Percentiles rank a stretch among this genome's conserved stretches.
phyloP scores from a whole-genome alignment of 2,329 filamentous ascomycete species.

The Diaporthe sp. region DNA sequence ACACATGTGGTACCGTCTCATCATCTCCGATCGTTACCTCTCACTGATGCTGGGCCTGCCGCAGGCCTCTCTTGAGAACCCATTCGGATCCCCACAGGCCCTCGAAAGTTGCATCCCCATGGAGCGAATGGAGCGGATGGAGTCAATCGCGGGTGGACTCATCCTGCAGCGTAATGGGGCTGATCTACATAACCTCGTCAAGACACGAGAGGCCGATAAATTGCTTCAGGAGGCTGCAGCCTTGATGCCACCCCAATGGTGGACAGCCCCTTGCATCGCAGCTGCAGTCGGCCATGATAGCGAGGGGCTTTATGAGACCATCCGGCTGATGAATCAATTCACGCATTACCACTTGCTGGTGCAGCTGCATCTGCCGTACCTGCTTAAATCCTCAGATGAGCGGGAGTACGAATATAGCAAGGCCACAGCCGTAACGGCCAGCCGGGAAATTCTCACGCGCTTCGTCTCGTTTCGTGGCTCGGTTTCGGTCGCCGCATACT shows the following conservation, averaged over 20 bases:
- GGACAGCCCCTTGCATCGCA: constrained; percentile 50
- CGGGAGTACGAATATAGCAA: constrained; percentile 54
- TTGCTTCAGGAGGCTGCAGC: constrained; percentile 54
- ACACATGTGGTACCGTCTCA: constrained; percentile 61
- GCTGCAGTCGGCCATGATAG: constrained; percentile 38
- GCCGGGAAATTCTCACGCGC: constrained; percentile 57
- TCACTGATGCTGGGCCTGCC: constrained; percentile 63
- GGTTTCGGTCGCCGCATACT: constrained; percentile 51
- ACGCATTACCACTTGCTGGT: constrained; percentile 58
- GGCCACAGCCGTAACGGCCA: constrained; percentile 56
- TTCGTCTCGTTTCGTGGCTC: constrained; percentile 55
- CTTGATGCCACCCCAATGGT: constrained; percentile 59
- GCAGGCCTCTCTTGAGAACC: constrained; percentile 51
- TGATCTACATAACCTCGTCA: constrained; percentile 46
- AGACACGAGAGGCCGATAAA: constrained; percentile 54
- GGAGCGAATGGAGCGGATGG: constrained; percentile 54
- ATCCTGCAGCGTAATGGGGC: constrained; percentile 56
- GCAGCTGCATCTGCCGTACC: constrained; percentile 61
- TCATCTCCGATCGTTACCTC: constrained; percentile 62
- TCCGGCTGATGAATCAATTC: constrained; percentile 58
- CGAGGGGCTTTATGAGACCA: constrained; percentile 49
- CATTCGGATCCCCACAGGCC: constrained; percentile 47
- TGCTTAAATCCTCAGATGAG: constrained; percentile 52
- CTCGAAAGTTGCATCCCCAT: constrained; percentile 49
- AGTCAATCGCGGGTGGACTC: constrained; percentile 51